These are phyloP conservation scores for Fusarium sp. DNA, from an alignment of 2,329 filamentous ascomycete species.

Conservation along the genomic window DNA sequence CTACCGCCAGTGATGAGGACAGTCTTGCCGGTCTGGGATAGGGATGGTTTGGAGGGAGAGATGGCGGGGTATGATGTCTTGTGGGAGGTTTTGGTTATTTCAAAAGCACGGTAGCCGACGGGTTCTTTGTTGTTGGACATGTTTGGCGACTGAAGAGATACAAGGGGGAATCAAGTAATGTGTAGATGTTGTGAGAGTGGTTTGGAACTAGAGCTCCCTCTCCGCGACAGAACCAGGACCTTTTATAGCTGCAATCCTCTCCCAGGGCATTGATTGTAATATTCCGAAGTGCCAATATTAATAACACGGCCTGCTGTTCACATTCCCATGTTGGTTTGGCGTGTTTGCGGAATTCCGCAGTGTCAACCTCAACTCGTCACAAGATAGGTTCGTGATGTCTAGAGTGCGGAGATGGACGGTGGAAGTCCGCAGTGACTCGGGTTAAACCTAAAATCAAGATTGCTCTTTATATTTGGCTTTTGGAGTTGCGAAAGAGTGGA, in stretches of 20 bases:
- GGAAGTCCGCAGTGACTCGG: background rate
- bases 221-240: background rate
- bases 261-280: accelerated
- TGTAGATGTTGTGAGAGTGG: background rate
- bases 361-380: background rate
- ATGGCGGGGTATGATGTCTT: background rate
- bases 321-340: background rate
- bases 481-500: too few relatives aligned
- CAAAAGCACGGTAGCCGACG: background rate
- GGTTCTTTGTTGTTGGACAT: background rate
- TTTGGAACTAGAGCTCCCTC: background rate
- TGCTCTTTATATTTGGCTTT: too few relatives aligned
- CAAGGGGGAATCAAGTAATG: background rate
- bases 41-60: background rate
- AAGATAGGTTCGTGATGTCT: background rate
- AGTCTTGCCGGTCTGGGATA: conserved; percentile 6
- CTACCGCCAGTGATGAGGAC: conserved; percentile 4
- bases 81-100: background rate
- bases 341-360: background rate
- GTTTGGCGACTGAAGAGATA: background rate
- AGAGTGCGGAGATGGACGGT: background rate
- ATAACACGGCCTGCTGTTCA: background rate
- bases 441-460: background rate
- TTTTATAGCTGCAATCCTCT: background rate
- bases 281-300: background rate